Conservation (phyloP, 2,329 filamentous ascomycete species). For the Fusarium verrucosum region DNA sequence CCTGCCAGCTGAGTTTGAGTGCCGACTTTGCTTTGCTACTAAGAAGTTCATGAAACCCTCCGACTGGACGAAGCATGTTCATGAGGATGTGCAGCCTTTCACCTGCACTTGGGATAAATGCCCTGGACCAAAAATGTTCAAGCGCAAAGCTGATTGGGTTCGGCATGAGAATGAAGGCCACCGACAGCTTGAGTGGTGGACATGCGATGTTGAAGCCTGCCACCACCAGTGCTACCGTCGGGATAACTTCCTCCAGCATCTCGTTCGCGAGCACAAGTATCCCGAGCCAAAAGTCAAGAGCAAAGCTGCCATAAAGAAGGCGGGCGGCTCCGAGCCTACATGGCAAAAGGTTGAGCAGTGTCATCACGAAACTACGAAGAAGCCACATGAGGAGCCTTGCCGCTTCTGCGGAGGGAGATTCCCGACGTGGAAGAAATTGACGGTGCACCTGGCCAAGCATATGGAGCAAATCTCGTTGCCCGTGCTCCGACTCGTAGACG, state of each 20-base stretch:
- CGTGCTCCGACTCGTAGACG: slow-evolving; percentile 69
- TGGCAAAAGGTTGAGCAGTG: slow-evolving; percentile 83
- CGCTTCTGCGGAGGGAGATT: slow-evolving; percentile 86
- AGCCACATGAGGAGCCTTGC: slow-evolving; percentile 80
- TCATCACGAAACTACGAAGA: slow-evolving; percentile 72
- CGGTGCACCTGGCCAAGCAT: slow-evolving; percentile 91
- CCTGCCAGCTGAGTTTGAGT: slow-evolving; percentile 89
- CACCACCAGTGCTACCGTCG: slow-evolving; percentile 84
- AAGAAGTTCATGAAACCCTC: slow-evolving; percentile 92
- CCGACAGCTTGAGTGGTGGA: slow-evolving; percentile 90
- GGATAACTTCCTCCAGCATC: slow-evolving; percentile 92
- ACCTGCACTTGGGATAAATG: slow-evolving; percentile 90
- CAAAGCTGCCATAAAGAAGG: slow-evolving; percentile 72
- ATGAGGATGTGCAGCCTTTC: slow-evolving; percentile 92
- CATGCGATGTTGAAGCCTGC: slow-evolving; percentile 82
- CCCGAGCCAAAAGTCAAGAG: slow-evolving; percentile 82
- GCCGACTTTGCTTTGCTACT: slow-evolving; percentile 82
- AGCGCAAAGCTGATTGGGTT: slow-evolving; percentile 95
- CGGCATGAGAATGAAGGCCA: slow-evolving; percentile 93
- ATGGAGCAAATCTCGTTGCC: slow-evolving; percentile 93
- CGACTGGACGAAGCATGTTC: slow-evolving; percentile 96
- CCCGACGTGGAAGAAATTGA: slow-evolving; percentile 90
- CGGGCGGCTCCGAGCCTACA: slow-evolving; percentile 67
- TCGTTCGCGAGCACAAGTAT: slow-evolving; percentile 90
- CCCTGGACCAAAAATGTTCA: slow-evolving; percentile 88